phyloP scores from a whole-genome alignment of 169 alveolate species.

The Plasmodium reichenowi region DNA sequence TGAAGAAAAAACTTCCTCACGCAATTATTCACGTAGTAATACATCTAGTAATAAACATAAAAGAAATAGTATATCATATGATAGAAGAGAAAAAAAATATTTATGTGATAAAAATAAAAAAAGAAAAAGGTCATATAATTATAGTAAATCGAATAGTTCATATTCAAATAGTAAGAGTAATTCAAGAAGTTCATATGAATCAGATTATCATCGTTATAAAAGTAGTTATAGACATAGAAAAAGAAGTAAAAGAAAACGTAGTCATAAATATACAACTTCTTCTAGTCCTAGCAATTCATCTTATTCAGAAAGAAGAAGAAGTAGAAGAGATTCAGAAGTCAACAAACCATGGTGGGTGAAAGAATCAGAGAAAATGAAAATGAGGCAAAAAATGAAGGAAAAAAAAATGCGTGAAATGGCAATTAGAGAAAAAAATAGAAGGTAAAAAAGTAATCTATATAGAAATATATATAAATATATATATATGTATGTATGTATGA shows the following conservation, averaged over 20 bases:
- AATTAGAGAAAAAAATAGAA: constrained; percentile 22
- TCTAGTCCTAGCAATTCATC: constrained; percentile 29
- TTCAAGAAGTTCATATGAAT: constrained; percentile 32
- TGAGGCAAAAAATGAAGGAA: constrained; percentile 62
- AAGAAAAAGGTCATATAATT: constrained; percentile 7
- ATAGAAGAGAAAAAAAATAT: constrained; percentile 10
- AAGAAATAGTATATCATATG: neutral
- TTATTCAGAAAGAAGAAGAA: constrained; percentile 25
- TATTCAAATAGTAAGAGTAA: constrained; percentile 4
- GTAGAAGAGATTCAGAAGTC: constrained; percentile 24
- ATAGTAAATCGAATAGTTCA: constrained; percentile 16
- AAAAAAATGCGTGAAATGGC: constrained; percentile 46
- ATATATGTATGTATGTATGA: neutral
- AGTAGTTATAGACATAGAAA: neutral
- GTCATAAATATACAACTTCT: constrained; percentile 7
- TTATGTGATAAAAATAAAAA: constrained; percentile 3
- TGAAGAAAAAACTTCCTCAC: constrained; percentile 5
- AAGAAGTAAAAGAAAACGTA: neutral
- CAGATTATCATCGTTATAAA: constrained; percentile 3
- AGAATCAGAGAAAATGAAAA: constrained; percentile 70
- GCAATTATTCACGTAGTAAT: constrained; percentile 10
- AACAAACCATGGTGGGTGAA: constrained; percentile 72
- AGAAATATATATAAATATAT: neutral
- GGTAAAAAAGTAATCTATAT: neutral
- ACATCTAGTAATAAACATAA: neutral